Evolutionary conservation across 208 protist species (phyloP).

Genomic region (Wallacemonas sp.): DNA sequence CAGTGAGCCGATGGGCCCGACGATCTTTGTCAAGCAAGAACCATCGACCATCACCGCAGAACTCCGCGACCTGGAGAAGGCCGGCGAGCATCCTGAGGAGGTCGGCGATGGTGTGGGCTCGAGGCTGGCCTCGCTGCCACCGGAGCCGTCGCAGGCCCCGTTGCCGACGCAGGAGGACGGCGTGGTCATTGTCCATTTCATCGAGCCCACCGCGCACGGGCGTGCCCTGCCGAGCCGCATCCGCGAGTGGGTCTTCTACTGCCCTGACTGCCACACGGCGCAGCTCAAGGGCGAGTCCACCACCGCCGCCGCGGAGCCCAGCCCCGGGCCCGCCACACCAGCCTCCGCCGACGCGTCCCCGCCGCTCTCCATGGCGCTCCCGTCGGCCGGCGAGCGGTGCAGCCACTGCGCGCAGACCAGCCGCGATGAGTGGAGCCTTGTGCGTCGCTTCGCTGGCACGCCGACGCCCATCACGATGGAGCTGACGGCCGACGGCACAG

Average conservation of each 20-base stretch:
- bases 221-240: slow-evolving; percentile 67
- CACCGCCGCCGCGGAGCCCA: not conserved
- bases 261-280: slow-evolving; percentile 47
- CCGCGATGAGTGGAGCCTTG: slow-evolving; percentile 52
- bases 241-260: slow-evolving; percentile 79
- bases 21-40: slow-evolving; percentile 18
- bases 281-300: slow-evolving; percentile 46
- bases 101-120: not conserved
- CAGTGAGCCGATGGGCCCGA: not conserved
- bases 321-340: not conserved
- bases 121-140: slow-evolving; percentile 7
- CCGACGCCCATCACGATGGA: slow-evolving; percentile 60
- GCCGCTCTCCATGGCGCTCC: not conserved
- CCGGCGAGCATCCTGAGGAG: no score
- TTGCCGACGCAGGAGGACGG: slow-evolving; percentile 45
- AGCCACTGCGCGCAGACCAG: slow-evolving; percentile 41
- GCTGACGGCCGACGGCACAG: slow-evolving; percentile 74
- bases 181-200: slow-evolving; percentile 70
- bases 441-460: slow-evolving; percentile 62
- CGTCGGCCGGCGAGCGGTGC: slow-evolving; percentile 33
- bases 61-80: not conserved
- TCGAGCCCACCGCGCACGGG: slow-evolving; percentile 29
- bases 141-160: slow-evolving; percentile 13
- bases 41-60: not conserved
- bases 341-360: not conserved